Percentiles rank a stretch among this genome's conserved stretches.
phyloP scores from a whole-genome alignment of 2,329 filamentous ascomycete genomes.

The Aspergillus sp. region DNA sequence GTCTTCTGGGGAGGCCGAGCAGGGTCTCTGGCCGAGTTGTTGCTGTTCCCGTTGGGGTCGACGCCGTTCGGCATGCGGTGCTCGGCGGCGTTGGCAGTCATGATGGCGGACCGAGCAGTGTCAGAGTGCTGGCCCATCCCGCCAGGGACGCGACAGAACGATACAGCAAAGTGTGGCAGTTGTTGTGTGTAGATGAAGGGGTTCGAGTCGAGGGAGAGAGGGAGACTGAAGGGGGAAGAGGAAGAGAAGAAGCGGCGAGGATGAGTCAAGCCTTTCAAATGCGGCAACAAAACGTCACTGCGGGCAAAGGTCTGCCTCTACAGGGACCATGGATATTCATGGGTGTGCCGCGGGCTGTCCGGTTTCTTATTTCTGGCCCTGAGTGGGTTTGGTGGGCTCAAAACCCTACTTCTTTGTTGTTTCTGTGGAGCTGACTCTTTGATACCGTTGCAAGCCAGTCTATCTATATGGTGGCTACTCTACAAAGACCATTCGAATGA shows the following conservation, averaged over 20 bases:
- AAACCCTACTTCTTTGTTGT: no score
- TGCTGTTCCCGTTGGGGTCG: background rate
- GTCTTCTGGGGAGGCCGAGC: constrained; percentile 30
- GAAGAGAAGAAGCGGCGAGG: constrained; percentile 10
- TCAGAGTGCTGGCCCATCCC: constrained; percentile 39
- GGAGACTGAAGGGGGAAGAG: constrained; percentile 6
- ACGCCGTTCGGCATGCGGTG: constrained; percentile 11
- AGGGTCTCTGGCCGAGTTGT: constrained; percentile 19
- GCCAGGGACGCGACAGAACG: no score
- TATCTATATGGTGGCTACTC: no score
- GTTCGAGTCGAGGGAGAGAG: constrained; percentile 7
- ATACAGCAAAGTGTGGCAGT: no score
- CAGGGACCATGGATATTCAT: no score
- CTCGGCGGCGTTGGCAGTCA: constrained; percentile 27
- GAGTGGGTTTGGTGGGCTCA: no score
- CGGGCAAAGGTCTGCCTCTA: no score
- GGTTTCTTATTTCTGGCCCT: no score
- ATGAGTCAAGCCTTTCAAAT: constrained; percentile 16
- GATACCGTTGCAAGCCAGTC: no score
- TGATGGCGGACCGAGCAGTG: constrained; percentile 43
- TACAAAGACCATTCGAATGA: no score
- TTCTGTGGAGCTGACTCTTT: no score
- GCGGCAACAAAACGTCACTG: constrained; percentile 8
- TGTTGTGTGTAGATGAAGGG: constrained; percentile 2
- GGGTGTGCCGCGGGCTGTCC: no score